These are phyloP conservation scores for Oryza longistaminata DNA, from an alignment of 176 grass and related monocot species.

Conservation along the genomic window DNA sequence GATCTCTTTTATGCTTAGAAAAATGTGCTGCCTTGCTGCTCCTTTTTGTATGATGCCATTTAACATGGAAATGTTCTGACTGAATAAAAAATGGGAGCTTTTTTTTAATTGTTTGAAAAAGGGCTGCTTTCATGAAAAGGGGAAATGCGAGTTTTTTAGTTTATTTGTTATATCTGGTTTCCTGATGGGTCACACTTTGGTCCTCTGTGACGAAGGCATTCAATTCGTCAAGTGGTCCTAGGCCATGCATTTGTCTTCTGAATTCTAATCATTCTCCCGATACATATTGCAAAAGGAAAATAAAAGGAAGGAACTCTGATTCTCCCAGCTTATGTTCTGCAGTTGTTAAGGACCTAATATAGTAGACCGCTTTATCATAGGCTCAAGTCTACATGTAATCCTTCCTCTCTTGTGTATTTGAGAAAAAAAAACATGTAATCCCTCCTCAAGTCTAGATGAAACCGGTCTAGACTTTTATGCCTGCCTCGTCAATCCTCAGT, in stretches of 20 bases:
- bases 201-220: neutral
- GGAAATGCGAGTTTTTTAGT: neutral
- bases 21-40: constrained; percentile 10
- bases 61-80: neutral
- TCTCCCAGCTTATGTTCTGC: neutral
- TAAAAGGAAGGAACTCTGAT: neutral
- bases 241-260: constrained; percentile 9
- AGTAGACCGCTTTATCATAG: neutral
- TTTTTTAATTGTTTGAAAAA: neutral
- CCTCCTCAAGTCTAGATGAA: neutral
- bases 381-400: neutral
- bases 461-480: neutral
- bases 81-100: constrained; percentile 7
- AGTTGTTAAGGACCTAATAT: neutral
- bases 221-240: constrained; percentile 8
- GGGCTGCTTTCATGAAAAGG: neutral
- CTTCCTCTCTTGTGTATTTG: no score
- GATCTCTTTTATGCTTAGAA: constrained; percentile 25
- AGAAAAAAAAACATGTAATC: no score
- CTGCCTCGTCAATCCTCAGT: neutral
- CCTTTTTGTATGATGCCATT: constrained; percentile 4
- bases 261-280: constrained; percentile 3
- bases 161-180: constrained; percentile 17
- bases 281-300: neutral
- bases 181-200: constrained; percentile 6